Evolutionary conservation across 2,329 filamentous ascomycete species (phyloP), one percentile per base, ranked within the genome.

Genomic region (Elsinoe batatas): DNA sequence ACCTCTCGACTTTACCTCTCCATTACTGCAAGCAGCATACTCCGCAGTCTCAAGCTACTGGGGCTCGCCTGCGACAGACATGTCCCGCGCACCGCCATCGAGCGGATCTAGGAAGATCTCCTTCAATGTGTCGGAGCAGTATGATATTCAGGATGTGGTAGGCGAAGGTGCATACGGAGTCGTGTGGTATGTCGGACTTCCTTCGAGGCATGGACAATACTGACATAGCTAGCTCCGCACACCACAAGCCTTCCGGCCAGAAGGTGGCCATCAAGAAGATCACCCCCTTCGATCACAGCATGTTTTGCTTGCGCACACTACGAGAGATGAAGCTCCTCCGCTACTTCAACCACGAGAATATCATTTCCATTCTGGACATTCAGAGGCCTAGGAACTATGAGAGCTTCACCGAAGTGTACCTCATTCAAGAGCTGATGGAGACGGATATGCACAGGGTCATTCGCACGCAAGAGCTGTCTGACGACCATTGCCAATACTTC

Each of bases 201-300:
- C 47, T 33, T 46, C 37, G 8, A 12, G 43, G n/a, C 5, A 6
- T 56, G 22, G 33, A n/a, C 33, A 47, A 32, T 32, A 37, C 54
- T 59, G 50, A 60, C 50, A n/a, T 3, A 58, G 43, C 59, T 64
- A 95, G 90, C 76, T 98, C 93, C 59, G 93, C 93, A 57, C 84
- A 97, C 64, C 93, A 98, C 78, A 97, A 97, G 76, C 93, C 93
- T 18, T 97, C 93, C 0, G 85, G 90, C 60, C 93, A 98, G 74
- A 97, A 97, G 75, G 93, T 98, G 58, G 93, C 93, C 59, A 98
- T 98, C 79, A 98, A 98, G 80, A 98, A 98, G 81, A 98, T 98
- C 67, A 97, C 91, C 0, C 93, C 93, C 5, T 98, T 98, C 73
- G 93, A 98, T 68, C 93, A 97, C 72, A 95, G 90, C 70, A 96